These are phyloP conservation scores for Penicillium sp. DNA, from an alignment of 2,329 filamentous ascomycete genomes.

Conservation along the genomic window DNA sequence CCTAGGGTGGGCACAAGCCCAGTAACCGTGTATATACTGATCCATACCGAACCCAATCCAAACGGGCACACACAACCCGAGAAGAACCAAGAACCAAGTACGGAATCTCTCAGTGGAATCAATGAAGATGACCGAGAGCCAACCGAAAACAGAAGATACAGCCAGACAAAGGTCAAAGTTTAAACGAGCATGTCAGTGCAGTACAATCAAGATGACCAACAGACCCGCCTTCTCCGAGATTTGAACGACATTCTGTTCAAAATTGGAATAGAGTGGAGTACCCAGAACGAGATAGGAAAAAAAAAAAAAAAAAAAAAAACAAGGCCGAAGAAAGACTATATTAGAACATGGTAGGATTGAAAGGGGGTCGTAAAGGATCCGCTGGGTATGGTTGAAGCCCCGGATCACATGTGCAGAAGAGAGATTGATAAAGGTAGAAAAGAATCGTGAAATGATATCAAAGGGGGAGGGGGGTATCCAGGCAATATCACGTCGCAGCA, in stretches of 20 bases:
- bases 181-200: slow-evolving; percentile 30
- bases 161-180: slow-evolving; percentile 7
- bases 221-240: neutral
- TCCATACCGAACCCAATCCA: neutral
- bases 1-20: neutral
- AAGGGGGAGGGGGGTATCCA: neutral
- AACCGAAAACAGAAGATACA: slow-evolving; percentile 10
- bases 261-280: neutral
- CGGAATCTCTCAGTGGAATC: slow-evolving; percentile 32
- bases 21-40: neutral
- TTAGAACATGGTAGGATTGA: slow-evolving; percentile 17
- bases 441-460: neutral
- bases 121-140: slow-evolving; percentile 35
- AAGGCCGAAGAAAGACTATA: slow-evolving; percentile 8
- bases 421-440: neutral
- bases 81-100: slow-evolving; percentile 6
- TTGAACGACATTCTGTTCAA: slow-evolving; percentile 1
- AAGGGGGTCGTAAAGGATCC: slow-evolving; percentile 8
- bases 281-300: neutral
- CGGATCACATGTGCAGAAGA: slow-evolving; percentile 12
- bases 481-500: slow-evolving; percentile 7
- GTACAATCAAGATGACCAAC: slow-evolving; percentile 43
- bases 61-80: slow-evolving; percentile 9
- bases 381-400: slow-evolving; percentile 17
- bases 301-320: neutral